Conservation (phyloP, 1,139 yeast genomes). For the Geotrichum europaeum region DNA sequence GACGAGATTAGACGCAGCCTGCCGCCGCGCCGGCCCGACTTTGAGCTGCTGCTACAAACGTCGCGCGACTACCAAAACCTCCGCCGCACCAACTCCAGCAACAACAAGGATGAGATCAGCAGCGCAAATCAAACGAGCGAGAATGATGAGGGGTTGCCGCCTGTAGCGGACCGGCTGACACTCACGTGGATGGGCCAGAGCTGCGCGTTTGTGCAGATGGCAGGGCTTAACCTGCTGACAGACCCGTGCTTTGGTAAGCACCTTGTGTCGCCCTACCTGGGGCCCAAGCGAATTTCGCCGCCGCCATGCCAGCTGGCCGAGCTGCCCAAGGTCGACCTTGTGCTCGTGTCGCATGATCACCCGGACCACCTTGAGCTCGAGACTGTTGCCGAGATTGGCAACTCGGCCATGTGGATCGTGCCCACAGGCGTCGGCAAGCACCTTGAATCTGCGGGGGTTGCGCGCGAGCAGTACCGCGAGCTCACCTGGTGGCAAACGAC, state of each 20-base stretch:
- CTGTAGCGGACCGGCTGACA: conserved; percentile 45
- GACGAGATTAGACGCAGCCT: conserved; percentile 42
- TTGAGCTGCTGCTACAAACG: conserved; percentile 40
- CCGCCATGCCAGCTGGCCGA: conserved; percentile 62
- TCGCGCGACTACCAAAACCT: conserved; percentile 11
- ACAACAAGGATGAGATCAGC: not conserved
- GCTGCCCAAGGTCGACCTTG: conserved; percentile 62
- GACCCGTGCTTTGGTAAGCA: conserved; percentile 78
- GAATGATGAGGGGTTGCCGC: conserved; percentile 22
- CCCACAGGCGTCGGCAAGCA: conserved; percentile 69
- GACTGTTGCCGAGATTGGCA: conserved; percentile 53
- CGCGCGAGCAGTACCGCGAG: conserved; percentile 48
- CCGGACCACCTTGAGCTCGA: conserved; percentile 85
- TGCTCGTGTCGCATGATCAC: conserved; percentile 86
- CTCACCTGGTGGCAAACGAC: conserved; percentile 89
- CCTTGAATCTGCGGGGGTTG: conserved; percentile 51
- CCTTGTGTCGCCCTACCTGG: conserved; percentile 55
- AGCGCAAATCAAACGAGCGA: not conserved
- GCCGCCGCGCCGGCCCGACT: conserved; percentile 55
- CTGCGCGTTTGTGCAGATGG: conserved; percentile 67
- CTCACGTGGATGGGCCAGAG: conserved; percentile 95
- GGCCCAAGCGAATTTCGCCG: conserved; percentile 75
- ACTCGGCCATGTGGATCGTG: conserved; percentile 69
- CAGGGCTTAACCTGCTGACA: conserved; percentile 68
- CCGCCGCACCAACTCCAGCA: conserved; percentile 14